Base-by-base conservation (phyloP, 148 eudicot species). In the Spergularia bocconei region DNA sequence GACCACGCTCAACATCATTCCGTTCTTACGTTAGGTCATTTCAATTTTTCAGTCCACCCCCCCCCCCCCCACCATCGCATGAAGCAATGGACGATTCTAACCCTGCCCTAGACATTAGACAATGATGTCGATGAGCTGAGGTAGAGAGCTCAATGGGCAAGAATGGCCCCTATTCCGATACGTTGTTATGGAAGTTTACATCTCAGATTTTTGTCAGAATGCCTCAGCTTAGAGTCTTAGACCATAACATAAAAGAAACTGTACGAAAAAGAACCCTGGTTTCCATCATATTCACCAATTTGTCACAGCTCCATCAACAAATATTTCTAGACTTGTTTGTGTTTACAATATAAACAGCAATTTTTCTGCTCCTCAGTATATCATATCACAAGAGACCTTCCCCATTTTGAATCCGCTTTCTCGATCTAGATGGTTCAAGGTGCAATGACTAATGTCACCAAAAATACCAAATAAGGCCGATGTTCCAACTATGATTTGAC, bases 401-500 rank as follows among this genome's bases (percentile, higher is more conserved):
- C 41, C 12, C 13, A 39, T 55, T 54, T 33, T 13, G 21, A 52
- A 12, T 38, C 48, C 59, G 12, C 47, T n/a, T 11, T 14, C 17
- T 48, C 12, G 47, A 33, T 48, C 67, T 14, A 6, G 36, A 15
- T 19, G 17, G 12, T 79, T 61, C 16, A 58, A n/a, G 2, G 13
- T 52, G 63, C 62, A 61, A 48, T 44, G 48, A 70, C 13, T 6
- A 48, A 59, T 39, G 54, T n/a, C 25, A 23, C 67, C 17, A 75
- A 53, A 56, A 21, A 62, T 63, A 5, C 29, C 61, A 13, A 39
- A 69, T 17, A 14, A 16, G 59, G 64, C 41, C 13, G 41, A 39
- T 48, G 39, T 57, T 21, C 74, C 50, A 57, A 17, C 80, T 80
- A 87, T 48, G 83, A 83, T 81, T 82, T 85, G 71, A 87, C 88